A percentile compares a stretch with the other conserved stretches of the same genome.
These are phyloP conservation scores for Nicotiana tomentosiformis DNA, from an alignment of 257 asterid species.

Conservation along the genomic window DNA sequence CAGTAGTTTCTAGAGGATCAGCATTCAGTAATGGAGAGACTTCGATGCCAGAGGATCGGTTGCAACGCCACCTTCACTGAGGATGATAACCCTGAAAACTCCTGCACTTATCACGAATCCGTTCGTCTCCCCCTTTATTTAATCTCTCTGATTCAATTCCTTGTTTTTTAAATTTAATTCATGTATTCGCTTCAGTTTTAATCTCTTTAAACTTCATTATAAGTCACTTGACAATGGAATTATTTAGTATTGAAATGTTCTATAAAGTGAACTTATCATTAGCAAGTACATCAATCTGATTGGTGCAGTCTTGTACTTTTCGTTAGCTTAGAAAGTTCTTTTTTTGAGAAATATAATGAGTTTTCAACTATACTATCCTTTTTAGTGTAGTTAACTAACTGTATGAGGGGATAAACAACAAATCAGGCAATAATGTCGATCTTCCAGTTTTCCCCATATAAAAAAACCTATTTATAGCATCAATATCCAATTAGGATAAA, in stretches of 20 bases:
- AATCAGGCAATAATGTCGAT: neutral
- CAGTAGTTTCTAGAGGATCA: neutral
- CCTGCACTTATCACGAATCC: slow-evolving; percentile 63
- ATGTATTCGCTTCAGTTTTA: neutral
- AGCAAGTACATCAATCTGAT: neutral
- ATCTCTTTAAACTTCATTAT: neutral
- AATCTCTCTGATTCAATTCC: neutral
- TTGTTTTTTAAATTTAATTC: no score
- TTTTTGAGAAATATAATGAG: neutral
- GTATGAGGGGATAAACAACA: neutral
- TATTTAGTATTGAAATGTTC: neutral
- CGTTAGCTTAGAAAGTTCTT: neutral
- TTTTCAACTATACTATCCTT: neutral
- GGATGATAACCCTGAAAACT: slow-evolving; percentile 61
- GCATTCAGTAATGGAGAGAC: slow-evolving; percentile 46
- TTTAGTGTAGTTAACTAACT: neutral
- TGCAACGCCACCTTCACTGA: slow-evolving; percentile 67
- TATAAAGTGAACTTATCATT: neutral
- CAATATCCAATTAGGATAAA: neutral
- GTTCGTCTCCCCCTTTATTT: slow-evolving; percentile 33
- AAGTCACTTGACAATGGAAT: neutral
- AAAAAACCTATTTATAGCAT: neutral
- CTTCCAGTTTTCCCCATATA: neutral
- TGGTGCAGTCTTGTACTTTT: neutral
- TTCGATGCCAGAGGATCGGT: slow-evolving; percentile 84